Evolutionary conservation across 768 basidiomycete species (phyloP).

Genomic region (Mycena rebaudengoi): DNA sequence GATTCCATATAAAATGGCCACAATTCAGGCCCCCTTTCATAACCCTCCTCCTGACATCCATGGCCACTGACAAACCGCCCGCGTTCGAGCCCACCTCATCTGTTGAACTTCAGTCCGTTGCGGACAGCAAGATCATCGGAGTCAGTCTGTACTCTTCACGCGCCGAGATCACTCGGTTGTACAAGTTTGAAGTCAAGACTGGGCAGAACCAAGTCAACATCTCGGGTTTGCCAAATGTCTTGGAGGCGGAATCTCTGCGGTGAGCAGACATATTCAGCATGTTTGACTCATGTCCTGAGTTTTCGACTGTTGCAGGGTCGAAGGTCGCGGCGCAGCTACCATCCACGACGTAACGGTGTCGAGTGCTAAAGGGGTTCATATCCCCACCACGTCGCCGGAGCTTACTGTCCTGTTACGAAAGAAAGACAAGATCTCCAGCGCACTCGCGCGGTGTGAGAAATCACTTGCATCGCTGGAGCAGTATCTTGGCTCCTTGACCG

Average conservation of each 20-base stretch:
- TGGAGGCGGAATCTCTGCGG: slow-evolving; percentile 28
- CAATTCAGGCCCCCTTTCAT: too few species aligned
- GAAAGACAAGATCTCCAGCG: slow-evolving; percentile 4
- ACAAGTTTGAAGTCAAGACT: slow-evolving; percentile 32
- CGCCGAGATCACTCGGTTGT: slow-evolving; percentile 48
- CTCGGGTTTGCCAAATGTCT: slow-evolving; percentile 19
- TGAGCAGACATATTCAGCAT: not conserved
- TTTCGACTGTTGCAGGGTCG: slow-evolving; percentile 20
- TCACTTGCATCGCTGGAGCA: slow-evolving; percentile 25
- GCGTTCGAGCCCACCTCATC: slow-evolving; percentile 22
- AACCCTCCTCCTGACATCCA: not conserved
- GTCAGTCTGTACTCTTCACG: slow-evolving; percentile 46
- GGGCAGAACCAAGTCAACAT: slow-evolving; percentile 28
- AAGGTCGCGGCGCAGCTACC: slow-evolving; percentile 31
- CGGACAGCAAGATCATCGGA: slow-evolving; percentile 42
- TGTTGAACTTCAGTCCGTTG: slow-evolving; percentile 33
- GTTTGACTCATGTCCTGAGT: not conserved
- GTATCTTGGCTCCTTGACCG: slow-evolving; percentile 23
- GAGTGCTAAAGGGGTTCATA: not conserved
- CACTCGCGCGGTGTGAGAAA: slow-evolving; percentile 28
- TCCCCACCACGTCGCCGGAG: slow-evolving; percentile 7
- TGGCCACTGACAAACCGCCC: slow-evolving; percentile 22
- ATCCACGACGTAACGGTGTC: slow-evolving; percentile 32
- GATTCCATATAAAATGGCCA: too few species aligned
- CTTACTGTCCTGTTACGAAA: not conserved